Evolutionary conservation across 1,284 basidiomycete species (phyloP).

Genomic region (Singerocomus inundabilis): DNA sequence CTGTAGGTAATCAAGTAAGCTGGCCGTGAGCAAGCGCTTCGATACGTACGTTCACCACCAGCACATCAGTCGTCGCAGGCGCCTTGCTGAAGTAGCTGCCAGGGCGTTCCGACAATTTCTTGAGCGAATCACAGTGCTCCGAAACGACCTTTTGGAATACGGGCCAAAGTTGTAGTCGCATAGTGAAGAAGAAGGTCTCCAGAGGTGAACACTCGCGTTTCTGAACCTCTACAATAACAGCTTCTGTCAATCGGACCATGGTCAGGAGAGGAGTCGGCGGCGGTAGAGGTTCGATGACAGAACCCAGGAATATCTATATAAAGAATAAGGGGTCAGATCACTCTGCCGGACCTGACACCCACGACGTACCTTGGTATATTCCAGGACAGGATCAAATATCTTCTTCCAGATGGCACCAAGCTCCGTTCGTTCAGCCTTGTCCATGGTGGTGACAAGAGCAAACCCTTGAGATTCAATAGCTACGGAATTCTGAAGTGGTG

Average conservation of each 20-base stretch:
- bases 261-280: slow-evolving; percentile 75
- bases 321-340: not conserved
- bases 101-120: slow-evolving; percentile 70
- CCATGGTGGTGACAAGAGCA: slow-evolving; percentile 31
- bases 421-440: slow-evolving; percentile 59
- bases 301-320: slow-evolving; percentile 62
- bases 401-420: slow-evolving; percentile 81
- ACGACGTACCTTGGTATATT: slow-evolving; percentile 68
- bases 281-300: slow-evolving; percentile 67
- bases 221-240: slow-evolving; percentile 69
- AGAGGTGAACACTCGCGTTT: slow-evolving; percentile 75
- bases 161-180: slow-evolving; percentile 88
- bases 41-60: slow-evolving; percentile 57
- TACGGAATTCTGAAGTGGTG: slow-evolving; percentile 12
- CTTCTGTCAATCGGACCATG: slow-evolving; percentile 87
- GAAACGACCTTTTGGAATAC: slow-evolving; percentile 86
- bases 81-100: slow-evolving; percentile 67
- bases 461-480: slow-evolving; percentile 20
- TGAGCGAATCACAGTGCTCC: slow-evolving; percentile 78
- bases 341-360: not conserved
- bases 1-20: slow-evolving; percentile 24
- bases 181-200: slow-evolving; percentile 73
- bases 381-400: slow-evolving; percentile 84
- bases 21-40: not conserved
- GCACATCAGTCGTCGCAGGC: slow-evolving; percentile 64